Evolutionary conservation across 768 basidiomycete species (phyloP), one percentile per base, ranked within the genome.

Genomic region (Pisolithus sp.): DNA sequence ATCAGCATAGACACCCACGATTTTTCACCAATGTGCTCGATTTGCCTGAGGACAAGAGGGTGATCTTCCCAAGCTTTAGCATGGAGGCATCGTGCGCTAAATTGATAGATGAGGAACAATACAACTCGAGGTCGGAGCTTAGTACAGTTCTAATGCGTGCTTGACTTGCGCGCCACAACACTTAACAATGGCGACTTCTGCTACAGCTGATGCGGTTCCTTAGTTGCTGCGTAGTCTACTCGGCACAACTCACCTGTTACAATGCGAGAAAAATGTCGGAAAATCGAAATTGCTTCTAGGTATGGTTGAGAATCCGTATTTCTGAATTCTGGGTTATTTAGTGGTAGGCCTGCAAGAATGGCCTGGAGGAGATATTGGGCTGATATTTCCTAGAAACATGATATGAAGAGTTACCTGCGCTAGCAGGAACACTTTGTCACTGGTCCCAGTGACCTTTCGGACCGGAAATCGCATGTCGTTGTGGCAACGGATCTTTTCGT

Each of bases 41-140:
- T 77, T 65, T 98, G 95, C 13, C 87, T 78, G 49, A 98, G 77
- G 7, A 95, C 86, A 13, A 84, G 72, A 5, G 92, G 83, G 18
- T 89, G 73, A 60, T 93, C 86, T 60, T 97, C 94, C 95, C 95
- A 98, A 40, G 91, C 85, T 59, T 86, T 92, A 4, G 89, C 90
- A 48, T 74, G 78, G 36, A 97, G 62, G 57, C 84, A 87, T 10
- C 94, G 84, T 23, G 86, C 67, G 26, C 92, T 91, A 44, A 42
- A 23, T n/a, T 28, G 13, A 17, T 37, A 12, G 3, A 24, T 57
- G 34, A 62, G 42, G 13, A 20, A 41, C n/a, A 30, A 18, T 8
- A 6, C 10, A 23, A 21, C 26, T 8, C 23, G 13, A 41, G 9
- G 26, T 23, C 51, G 17, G 21, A 12, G 21, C 34, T 34, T 1